A percentile compares a stretch with the other conserved stretches of the same genome.
These are phyloP conservation scores for Geum urbanum DNA, from an alignment of 306 rosid species.

Conservation along the genomic window DNA sequence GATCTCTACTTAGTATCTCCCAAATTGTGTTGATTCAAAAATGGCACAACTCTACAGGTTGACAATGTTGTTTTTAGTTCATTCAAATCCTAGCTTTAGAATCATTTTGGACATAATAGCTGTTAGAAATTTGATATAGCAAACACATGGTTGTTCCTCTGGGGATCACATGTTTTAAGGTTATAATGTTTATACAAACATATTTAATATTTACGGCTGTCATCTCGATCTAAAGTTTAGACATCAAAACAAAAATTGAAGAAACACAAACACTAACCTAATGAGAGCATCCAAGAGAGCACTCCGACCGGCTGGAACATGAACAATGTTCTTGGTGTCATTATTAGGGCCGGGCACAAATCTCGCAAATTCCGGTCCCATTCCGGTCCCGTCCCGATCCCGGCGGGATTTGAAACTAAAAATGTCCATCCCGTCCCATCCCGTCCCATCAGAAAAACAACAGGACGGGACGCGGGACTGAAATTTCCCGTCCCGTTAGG, in stretches of 20 bases:
- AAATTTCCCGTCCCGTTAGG: no score
- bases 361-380: no score
- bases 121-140: background rate
- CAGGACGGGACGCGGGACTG: no score
- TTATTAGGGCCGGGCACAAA: no score
- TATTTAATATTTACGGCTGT: background rate
- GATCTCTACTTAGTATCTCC: background rate
- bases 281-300: slow-evolving; percentile 64
- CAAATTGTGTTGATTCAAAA: background rate
- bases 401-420: no score
- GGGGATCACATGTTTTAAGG: background rate
- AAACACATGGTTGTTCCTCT: background rate
- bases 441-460: no score
- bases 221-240: background rate
- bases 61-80: background rate
- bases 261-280: slow-evolving; percentile 40
- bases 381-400: no score
- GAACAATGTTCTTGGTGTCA: slow-evolving; percentile 65
- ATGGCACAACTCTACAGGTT: background rate
- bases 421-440: no score
- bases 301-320: slow-evolving; percentile 51
- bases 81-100: background rate
- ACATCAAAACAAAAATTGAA: background rate
- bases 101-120: background rate
- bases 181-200: background rate